Evolutionary conservation across 2,329 filamentous ascomycete species (phyloP).

Genomic region (Pseudogymnoascus sp.): DNA sequence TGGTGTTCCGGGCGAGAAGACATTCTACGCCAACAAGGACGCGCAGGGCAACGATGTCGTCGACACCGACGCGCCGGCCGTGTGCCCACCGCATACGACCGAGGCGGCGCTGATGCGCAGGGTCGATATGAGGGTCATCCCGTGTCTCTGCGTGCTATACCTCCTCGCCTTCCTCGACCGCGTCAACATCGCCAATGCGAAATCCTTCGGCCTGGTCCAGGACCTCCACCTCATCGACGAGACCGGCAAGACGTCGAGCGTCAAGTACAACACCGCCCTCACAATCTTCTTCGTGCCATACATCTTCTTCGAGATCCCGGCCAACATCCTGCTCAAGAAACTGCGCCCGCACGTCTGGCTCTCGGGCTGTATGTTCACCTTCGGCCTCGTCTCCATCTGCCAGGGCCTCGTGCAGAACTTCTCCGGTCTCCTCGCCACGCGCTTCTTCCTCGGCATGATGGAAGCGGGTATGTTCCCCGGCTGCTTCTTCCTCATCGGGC

Average conservation of each 20-base stretch:
- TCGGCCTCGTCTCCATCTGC: conserved; percentile 42
- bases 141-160: conserved; percentile 66
- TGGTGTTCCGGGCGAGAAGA: neutral
- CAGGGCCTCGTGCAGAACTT: conserved; percentile 50
- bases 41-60: conserved; percentile 8
- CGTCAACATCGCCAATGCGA: conserved; percentile 75
- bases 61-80: conserved; percentile 23
- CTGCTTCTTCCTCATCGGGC: conserved; percentile 67
- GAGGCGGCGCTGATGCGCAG: conserved; percentile 59
- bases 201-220: conserved; percentile 53
- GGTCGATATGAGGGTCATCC: conserved; percentile 64
- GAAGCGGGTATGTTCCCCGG: conserved; percentile 72
- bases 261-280: conserved; percentile 65
- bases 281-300: conserved; percentile 81
- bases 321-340: conserved; percentile 63
- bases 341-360: conserved; percentile 64
- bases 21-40: conserved; percentile 1
- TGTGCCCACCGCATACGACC: conserved; percentile 28
- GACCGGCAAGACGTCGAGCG: conserved; percentile 29
- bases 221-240: conserved; percentile 48
- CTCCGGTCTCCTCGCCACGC: conserved; percentile 63
- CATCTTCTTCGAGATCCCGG: conserved; percentile 62
- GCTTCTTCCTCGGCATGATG: conserved; percentile 77
- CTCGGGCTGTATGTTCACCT: conserved; percentile 55
- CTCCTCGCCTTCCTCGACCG: conserved; percentile 61